Base-by-base conservation (phyloP, 495 filamentous ascomycete species). In the Articulospora tetracladia region DNA sequence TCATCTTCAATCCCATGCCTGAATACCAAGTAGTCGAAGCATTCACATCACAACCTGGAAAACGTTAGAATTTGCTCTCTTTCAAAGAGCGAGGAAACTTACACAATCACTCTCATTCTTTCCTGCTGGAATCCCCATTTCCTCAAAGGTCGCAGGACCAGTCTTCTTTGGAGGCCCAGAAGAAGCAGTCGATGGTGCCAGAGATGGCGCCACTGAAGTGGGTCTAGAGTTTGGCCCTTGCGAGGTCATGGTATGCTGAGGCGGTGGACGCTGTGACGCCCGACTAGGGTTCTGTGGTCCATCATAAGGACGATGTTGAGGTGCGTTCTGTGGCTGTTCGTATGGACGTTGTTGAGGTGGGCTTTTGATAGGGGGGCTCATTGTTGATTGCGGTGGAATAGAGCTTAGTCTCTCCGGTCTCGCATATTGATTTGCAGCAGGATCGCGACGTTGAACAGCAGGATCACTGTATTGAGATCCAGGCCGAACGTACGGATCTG, bases 131-230 rank as follows among this genome's bases (percentile, higher is more conserved):
- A 98, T 91, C 55, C 93, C 93, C 94, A 98, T 98, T 69, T 93
- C 92, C 68, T 97, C 93, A 70, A 98, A 98, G 2, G 94, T 98
- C 71, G 95, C 91, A 3, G 94, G 94, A 11, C 95, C 94, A 70
- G 91, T 89, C 32, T 63, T 64, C 46, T 63, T 66, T 12, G 60
- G 58, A 30, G 64, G 62, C 15, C 27, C 53, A 28, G 50, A n/a
- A 30, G 57, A 53, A 26, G 60, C 19, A 26, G 26, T 25, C n/a
- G 64, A 57, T 44, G 59, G 53, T 41, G 53, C 55, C 19, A 59
- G 59, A 23, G 30, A 23, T 54, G 64, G 36, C 12, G 48, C 48
- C 24, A 25, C 7, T 12, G 56, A 54, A 12, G 24, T 20, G 6
- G 60, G 48, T 10, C 51, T 50, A 13, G 56, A 48, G 19, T 57